Evolutionary conservation across 2,329 filamentous ascomycete genomes (phyloP).

Genomic region (Podosphaera leucotricha): DNA sequence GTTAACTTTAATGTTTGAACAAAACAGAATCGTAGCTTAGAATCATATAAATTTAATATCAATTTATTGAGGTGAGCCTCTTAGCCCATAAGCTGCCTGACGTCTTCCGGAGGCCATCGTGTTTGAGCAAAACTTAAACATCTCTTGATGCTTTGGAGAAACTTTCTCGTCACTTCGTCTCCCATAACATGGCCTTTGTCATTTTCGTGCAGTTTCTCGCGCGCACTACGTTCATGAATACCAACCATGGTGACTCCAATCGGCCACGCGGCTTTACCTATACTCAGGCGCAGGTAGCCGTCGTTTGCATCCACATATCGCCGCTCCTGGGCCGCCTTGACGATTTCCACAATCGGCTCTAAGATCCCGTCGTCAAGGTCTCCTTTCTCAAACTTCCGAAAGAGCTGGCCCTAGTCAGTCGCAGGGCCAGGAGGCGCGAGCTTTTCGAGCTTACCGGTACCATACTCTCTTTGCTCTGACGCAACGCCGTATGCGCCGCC

Average conservation of each 20-base stretch:
- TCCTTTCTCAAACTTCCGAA: slow-evolving; percentile 65
- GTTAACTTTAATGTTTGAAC: too few relatives aligned
- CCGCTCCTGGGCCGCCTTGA: slow-evolving; percentile 68
- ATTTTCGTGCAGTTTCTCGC: slow-evolving; percentile 81
- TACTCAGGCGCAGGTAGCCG: slow-evolving; percentile 76
- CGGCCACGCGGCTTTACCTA: slow-evolving; percentile 93
- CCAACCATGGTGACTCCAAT: slow-evolving; percentile 99
- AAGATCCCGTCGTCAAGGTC: slow-evolving; percentile 61
- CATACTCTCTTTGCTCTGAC: slow-evolving; percentile 71
- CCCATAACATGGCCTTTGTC: slow-evolving; percentile 89
- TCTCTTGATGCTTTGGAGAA: slow-evolving; percentile 90
- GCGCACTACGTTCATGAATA: slow-evolving; percentile 88
- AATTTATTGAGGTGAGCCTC: neutral
- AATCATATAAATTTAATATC: neutral
- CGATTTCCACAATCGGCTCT: slow-evolving; percentile 71
- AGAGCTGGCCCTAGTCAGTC: slow-evolving; percentile 28
- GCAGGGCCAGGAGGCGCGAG: neutral
- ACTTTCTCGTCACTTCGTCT: slow-evolving; percentile 87
- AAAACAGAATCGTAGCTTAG: neutral
- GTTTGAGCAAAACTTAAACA: slow-evolving; percentile 93
- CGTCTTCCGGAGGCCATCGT: slow-evolving; percentile 81
- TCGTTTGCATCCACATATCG: slow-evolving; percentile 94
- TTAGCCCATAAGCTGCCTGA: slow-evolving; percentile 75
- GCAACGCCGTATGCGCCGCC: slow-evolving; percentile 62
- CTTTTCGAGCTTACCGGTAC: slow-evolving; percentile 30